Base-by-base conservation (phyloP, 257 asterid genomes). In the Vinca minor region DNA sequence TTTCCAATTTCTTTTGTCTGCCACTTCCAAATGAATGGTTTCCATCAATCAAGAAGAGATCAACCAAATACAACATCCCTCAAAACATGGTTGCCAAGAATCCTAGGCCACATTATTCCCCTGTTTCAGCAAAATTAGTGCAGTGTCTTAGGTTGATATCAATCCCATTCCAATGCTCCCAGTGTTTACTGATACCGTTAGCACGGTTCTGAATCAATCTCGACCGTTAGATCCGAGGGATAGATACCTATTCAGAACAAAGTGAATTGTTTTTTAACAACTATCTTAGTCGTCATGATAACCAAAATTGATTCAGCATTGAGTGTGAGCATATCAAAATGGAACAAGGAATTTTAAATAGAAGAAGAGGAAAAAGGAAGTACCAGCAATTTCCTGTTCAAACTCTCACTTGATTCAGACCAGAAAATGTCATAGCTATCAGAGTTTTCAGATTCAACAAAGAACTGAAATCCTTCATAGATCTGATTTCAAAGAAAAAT, bases 401-500 rank as follows among this genome's bases (percentile, higher is more conserved):
- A 60, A 45, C 63, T 68, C 53, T 54, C 64, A 5, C 38, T 58
- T 50, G 55, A 57, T 44, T 71, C 77, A 18, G 69, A 59, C 65
- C 65, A 61, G 63, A 72, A 64, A 69, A 68, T 67, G 14, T 54
- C 21, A 60, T 21, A 67, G 62, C 66, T 64, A 46, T 67, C 73
- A 18, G 73, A 74, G 58, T 53, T 55, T 44, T 59, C 73, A 39
- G 70, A 66, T 56, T 62, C 78, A 47, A 28, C 47, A 66, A 8
- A 41, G 44, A 64, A 32, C 58, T 48, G 63, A 13, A 20, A 35
- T 23, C 28, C 62, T 60, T 2, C 57, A 42, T 62, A 73, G 59
- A 60, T 66, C 90, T 79, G 63, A 18, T 54, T 65, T 56, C 35
- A 69, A 66, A 56, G 12, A 57, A 13, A 42, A 63, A 69, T 31